These are phyloP conservation scores for Durusdinium trenchii DNA, from an alignment of 73 alveolate genomes.

Conservation along the genomic window DNA sequence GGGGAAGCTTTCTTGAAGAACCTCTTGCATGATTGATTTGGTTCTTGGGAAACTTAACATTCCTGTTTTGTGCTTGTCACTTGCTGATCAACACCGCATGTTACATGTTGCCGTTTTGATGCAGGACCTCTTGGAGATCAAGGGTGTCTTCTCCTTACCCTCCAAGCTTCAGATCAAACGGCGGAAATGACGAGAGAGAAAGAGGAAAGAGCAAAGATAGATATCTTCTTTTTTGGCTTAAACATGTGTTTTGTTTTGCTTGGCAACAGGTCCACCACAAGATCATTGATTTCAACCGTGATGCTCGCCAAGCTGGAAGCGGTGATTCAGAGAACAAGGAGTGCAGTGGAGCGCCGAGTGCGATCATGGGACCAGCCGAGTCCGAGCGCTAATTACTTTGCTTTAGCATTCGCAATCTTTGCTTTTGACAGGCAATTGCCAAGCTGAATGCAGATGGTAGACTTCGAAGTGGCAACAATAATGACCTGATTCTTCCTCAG, in stretches of 20 bases:
- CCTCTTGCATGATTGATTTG: no score
- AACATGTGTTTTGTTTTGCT: neutral
- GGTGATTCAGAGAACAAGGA: constrained; percentile 91
- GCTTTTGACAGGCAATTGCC: constrained; percentile 32
- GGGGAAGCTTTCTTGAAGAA: no score
- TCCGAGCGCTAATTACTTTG: no score
- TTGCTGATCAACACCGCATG: no score
- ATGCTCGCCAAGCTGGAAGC: constrained; percentile 90
- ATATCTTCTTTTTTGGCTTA: neutral
- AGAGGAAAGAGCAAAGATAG: neutral
- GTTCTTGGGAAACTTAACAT: no score
- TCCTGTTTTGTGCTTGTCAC: no score
- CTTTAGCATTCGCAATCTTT: no score
- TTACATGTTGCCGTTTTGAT: no score
- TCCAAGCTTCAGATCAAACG: neutral
- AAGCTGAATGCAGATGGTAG: constrained; percentile 50
- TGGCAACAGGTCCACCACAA: constrained; percentile 77
- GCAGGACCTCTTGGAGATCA: constrained; percentile 87
- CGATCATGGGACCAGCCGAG: neutral
- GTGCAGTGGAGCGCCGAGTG: neutral
- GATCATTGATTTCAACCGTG: constrained; percentile 91
- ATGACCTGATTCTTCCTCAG: constrained; percentile 91
- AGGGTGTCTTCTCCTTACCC: constrained; percentile 52
- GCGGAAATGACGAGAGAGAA: neutral
- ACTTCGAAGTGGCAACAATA: constrained; percentile 51